phyloP scores from a whole-genome alignment of 2,329 filamentous ascomycete species.

The Aspergillus tubingensis region DNA sequence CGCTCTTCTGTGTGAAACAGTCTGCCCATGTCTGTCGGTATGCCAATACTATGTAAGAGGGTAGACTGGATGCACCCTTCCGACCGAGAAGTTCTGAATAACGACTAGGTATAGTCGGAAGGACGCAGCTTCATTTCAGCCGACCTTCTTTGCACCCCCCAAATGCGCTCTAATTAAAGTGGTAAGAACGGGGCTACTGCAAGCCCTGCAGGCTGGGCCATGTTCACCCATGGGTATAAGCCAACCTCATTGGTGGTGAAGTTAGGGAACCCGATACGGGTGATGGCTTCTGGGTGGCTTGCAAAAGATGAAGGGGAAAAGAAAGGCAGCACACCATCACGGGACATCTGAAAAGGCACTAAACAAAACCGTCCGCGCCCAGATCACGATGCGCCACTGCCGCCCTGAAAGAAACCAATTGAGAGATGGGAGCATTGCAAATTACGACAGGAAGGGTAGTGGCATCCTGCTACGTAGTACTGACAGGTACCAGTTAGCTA shows the following conservation, averaged over 20 bases:
- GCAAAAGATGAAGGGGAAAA: too few species aligned
- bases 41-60: too few species aligned
- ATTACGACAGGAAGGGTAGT: background rate
- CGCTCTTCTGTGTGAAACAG: too few species aligned
- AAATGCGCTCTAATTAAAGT: background rate
- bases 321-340: background rate
- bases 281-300: background rate
- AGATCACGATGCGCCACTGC: slow-evolving; percentile 1
- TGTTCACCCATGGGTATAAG: background rate
- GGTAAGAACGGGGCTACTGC: background rate
- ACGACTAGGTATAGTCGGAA: background rate
- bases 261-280: background rate
- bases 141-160: background rate
- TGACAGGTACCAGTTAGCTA: background rate
- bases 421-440: background rate
- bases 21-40: too few species aligned
- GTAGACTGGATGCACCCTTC: too few species aligned
- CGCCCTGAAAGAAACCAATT: background rate
- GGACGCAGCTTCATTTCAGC: background rate
- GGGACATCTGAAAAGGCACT: background rate
- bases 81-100: too few species aligned
- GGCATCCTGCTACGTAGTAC: background rate
- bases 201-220: background rate
- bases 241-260: background rate
- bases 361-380: background rate